Percentiles rank a stretch among this genome's conserved stretches.
These are phyloP conservation scores for Ligustrum vulgare DNA, from an alignment of 257 asterid species.

Conservation along the genomic window DNA sequence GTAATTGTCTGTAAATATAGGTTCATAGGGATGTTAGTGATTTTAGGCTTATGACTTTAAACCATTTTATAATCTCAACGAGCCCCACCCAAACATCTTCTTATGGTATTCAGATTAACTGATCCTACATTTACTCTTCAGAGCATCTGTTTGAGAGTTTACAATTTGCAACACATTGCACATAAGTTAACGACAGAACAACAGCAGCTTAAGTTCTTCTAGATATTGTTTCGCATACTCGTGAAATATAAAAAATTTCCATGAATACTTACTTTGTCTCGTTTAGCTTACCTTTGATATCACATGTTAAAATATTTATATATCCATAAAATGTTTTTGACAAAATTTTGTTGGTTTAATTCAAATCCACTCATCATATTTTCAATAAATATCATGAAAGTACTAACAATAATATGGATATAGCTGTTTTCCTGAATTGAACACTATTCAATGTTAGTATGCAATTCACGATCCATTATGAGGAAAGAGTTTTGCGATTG, in stretches of 20 bases:
- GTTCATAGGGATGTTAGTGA: background rate
- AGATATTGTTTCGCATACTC: background rate
- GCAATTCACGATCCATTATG: too few species aligned
- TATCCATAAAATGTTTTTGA: too few species aligned
- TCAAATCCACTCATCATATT: too few species aligned
- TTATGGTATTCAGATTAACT: background rate
- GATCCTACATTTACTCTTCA: background rate
- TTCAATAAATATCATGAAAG: too few species aligned
- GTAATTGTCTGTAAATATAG: background rate
- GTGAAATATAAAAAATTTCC: too few species aligned
- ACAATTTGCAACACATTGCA: background rate
- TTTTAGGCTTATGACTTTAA: background rate
- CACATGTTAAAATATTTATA: too few species aligned
- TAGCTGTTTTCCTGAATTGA: too few species aligned
- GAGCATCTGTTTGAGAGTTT: background rate
- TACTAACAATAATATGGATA: too few species aligned
- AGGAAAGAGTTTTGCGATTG: too few species aligned
- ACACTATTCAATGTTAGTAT: too few species aligned
- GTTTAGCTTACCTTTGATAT: background rate
- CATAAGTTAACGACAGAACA: background rate
- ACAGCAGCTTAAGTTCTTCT: background rate
- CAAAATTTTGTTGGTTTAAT: too few species aligned
- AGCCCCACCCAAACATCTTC: background rate
- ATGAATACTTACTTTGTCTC: background rate
- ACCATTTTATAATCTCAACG: background rate